Evolutionary conservation across 176 grass and related monocot species (phyloP).

Genomic region (Otatea glauca): DNA sequence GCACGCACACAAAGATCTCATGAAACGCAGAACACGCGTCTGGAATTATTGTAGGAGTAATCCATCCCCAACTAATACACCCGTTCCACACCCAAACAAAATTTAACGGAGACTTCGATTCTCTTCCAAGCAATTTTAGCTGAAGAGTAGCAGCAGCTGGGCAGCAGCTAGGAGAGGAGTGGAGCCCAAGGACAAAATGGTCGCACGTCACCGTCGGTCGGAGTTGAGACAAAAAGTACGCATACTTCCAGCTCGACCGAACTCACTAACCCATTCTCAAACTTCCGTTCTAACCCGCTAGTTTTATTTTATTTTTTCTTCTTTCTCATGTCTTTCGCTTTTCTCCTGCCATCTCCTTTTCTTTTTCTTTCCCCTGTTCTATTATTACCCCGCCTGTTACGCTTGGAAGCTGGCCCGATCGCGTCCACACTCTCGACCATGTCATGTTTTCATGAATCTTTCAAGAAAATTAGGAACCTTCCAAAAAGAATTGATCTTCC

Average conservation of each 20-base stretch:
- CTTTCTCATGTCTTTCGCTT: not conserved
- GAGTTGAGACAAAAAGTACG: constrained; percentile 46
- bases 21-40: constrained; percentile 11
- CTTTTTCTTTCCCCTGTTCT: not conserved
- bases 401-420: not conserved
- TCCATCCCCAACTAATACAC: not conserved
- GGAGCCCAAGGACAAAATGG: constrained; percentile 53
- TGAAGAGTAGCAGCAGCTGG: not conserved
- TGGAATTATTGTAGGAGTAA: constrained; percentile 2
- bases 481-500: too few species aligned
- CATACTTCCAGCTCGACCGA: constrained; percentile 46
- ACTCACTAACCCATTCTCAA: constrained; percentile 27
- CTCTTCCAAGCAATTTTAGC: constrained; percentile 43
- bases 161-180: not conserved
- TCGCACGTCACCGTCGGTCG: constrained; percentile 67
- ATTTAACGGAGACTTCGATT: constrained; percentile 40
- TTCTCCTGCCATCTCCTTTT: not conserved
- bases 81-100: not conserved
- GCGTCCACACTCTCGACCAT: not conserved
- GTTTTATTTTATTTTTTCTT: not conserved
- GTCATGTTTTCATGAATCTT: not conserved
- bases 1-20: constrained; percentile 38
- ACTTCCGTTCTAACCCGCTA: not conserved
- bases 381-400: constrained; percentile 24
- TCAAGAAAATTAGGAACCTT: not conserved